phyloP scores from a whole-genome alignment of 768 basidiomycete genomes.

The Mycena indigotica region DNA sequence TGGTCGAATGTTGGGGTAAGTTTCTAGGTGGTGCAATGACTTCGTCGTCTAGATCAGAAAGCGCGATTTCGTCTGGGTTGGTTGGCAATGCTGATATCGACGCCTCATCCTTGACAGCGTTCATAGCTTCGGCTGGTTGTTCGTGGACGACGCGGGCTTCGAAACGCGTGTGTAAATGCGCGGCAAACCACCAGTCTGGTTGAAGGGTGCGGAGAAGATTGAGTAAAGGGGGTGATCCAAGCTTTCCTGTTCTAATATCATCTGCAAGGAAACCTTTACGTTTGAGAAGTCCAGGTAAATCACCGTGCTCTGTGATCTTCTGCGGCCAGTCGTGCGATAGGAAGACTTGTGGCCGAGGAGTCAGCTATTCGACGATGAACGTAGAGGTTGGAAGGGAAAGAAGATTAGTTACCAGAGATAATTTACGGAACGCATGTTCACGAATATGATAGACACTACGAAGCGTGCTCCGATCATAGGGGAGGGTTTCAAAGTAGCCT shows the following conservation, averaged over 20 bases:
- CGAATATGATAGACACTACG: constrained; percentile 92
- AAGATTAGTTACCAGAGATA: constrained; percentile 62
- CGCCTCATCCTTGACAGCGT: constrained; percentile 43
- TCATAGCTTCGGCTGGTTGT: constrained; percentile 26
- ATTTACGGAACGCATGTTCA: constrained; percentile 77
- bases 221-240: constrained; percentile 79
- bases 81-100: constrained; percentile 23
- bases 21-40: constrained; percentile 22
- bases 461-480: constrained; percentile 75
- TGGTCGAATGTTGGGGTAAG: constrained; percentile 37
- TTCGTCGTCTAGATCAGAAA: constrained; percentile 41
- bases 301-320: constrained; percentile 80
- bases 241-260: constrained; percentile 67
- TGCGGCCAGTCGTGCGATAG: constrained; percentile 98
- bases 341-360: constrained; percentile 67
- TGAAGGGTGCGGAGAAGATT: constrained; percentile 46
- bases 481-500: constrained; percentile 83
- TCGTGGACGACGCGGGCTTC: constrained; percentile 53
- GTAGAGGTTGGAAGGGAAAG: constrained; percentile 15
- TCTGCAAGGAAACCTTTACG: constrained; percentile 75
- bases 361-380: constrained; percentile 44
- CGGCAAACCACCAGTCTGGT: constrained; percentile 74
- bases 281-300: constrained; percentile 63
- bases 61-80: constrained; percentile 49
- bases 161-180: constrained; percentile 74